Evolutionary conservation across 495 filamentous ascomycete genomes (phyloP), one percentile per base, ranked within the genome.

Genomic region (Penicillium mononematosum): DNA sequence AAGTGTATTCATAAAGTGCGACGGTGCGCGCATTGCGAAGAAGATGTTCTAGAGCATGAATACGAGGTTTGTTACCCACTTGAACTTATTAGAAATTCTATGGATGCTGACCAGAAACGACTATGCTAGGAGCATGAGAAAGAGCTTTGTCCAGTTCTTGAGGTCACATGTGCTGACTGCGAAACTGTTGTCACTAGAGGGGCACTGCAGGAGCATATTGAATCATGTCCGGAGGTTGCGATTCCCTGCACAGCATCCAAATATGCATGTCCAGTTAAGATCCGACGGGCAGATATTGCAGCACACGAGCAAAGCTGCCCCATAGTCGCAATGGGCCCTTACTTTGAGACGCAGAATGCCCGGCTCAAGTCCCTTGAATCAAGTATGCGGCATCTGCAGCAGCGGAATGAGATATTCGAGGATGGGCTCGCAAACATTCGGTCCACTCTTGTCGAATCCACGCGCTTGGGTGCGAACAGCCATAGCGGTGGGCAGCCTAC

Each of bases 351-450:
- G 4, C 85, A 88, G 61, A 80, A 82, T 50, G 63, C 77, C 7
- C 79, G 83, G 2, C 69, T 86, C 10, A 76, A 82, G 34, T 75
- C 78, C 12, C 78, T 84, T 4, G 84, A 86, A 45, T 64, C 81
- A 43, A 81, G 77, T 20, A 75, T 86, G 51, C 78, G 80, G 47
- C 73, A 81, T 12, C 71, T 88, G 4, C 74, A 80, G 41, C 75
- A 81, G 51, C 83, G 82, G 54, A 78, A 87, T 43, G 80, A 83
- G 41, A 77, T 85, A 34, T 76, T 85, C 25, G 81, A 85, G 55
- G 78, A 77, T 36, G 82, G 80, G 0, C 68, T 85, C 22, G 60
- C 70, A 43, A 78, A 70, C 29, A 79, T 86, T 38, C 75, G 71
- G 14, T 70, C 74, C 10, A 75, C 69, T 1, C 58, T 79, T 24